Evolutionary conservation across 2,329 filamentous ascomycete genomes (phyloP).

Genomic region (Drechslerella coelobrocha): DNA sequence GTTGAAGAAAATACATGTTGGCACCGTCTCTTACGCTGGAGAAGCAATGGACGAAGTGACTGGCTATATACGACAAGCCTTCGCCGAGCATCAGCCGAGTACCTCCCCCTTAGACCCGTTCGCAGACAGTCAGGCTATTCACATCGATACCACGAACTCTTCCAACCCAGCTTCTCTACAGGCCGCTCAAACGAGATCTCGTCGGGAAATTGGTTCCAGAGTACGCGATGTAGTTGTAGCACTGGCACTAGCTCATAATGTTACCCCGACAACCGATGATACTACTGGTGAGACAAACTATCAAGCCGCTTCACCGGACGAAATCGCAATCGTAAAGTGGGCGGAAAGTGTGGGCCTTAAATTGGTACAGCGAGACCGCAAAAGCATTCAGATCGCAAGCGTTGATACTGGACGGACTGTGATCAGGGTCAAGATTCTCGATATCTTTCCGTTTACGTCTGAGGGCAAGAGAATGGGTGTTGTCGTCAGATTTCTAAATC

Average conservation of each 20-base stretch:
- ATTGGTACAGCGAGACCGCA: conserved; percentile 82
- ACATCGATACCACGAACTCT: conserved; percentile 12
- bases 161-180: conserved; percentile 52
- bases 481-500: conserved; percentile 77
- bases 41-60: conserved; percentile 98
- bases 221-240: conserved; percentile 93
- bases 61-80: conserved; percentile 83
- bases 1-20: conserved; percentile 97
- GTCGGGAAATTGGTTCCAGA: conserved; percentile 89
- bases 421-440: conserved; percentile 85
- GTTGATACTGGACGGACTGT: conserved; percentile 74
- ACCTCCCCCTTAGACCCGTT: conserved; percentile 29
- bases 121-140: conserved; percentile 43
- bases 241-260: conserved; percentile 92
- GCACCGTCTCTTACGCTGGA: conserved; percentile 96
- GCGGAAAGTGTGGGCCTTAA: conserved; percentile 90
- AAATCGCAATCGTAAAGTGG: conserved; percentile 97
- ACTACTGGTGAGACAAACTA: conserved; percentile 76
- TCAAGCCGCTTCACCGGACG: conserved; percentile 95
- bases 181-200: conserved; percentile 75
- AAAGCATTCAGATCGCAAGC: conserved; percentile 81
- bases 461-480: conserved; percentile 99
- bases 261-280: conserved; percentile 88
- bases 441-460: conserved; percentile 96
- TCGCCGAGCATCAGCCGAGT: conserved; percentile 63